A percentile compares a stretch with the other conserved stretches of the same genome.
phyloP scores from a whole-genome alignment of 768 basidiomycete species.

The Psilocybe sp. region DNA sequence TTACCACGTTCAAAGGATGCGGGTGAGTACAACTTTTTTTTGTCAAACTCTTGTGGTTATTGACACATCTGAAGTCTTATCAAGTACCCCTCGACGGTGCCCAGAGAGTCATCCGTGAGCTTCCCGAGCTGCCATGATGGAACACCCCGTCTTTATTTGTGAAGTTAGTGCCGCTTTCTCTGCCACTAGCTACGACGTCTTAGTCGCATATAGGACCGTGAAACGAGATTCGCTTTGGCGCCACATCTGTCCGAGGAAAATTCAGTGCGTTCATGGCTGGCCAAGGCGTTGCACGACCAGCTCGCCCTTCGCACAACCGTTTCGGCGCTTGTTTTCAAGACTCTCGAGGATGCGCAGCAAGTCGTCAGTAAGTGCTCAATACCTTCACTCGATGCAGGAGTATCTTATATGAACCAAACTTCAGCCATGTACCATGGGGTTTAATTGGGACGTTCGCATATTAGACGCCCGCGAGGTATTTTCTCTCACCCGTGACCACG shows the following conservation, averaged over 20 bases:
- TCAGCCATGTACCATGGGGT: conserved; percentile 95
- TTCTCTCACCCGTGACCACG: neutral
- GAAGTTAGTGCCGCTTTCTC: conserved; percentile 53
- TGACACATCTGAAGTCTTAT: conserved; percentile 66
- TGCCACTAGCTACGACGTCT: neutral
- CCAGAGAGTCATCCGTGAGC: conserved; percentile 83
- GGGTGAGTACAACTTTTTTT: conserved; percentile 65
- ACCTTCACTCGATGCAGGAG: neutral
- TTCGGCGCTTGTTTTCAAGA: conserved; percentile 80
- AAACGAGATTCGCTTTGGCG: conserved; percentile 92
- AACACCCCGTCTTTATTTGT: conserved; percentile 93
- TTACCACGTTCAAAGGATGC: conserved; percentile 97
- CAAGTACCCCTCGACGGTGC: conserved; percentile 84
- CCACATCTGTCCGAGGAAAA: conserved; percentile 93
- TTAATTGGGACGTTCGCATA: conserved; percentile 93
- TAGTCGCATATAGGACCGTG: conserved; percentile 72
- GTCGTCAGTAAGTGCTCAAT: conserved; percentile 76
- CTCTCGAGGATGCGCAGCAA: conserved; percentile 83
- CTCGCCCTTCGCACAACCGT: conserved; percentile 77
- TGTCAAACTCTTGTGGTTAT: conserved; percentile 8
- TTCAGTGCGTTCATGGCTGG: conserved; percentile 96
- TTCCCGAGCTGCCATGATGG: conserved; percentile 90
- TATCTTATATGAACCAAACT: conserved; percentile 5
- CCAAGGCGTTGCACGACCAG: conserved; percentile 82
- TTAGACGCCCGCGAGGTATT: conserved; percentile 92